Percentiles rank a stretch among this genome's conserved stretches.
phyloP scores from a whole-genome alignment of 306 rosid genomes.

The Senna siamea region DNA sequence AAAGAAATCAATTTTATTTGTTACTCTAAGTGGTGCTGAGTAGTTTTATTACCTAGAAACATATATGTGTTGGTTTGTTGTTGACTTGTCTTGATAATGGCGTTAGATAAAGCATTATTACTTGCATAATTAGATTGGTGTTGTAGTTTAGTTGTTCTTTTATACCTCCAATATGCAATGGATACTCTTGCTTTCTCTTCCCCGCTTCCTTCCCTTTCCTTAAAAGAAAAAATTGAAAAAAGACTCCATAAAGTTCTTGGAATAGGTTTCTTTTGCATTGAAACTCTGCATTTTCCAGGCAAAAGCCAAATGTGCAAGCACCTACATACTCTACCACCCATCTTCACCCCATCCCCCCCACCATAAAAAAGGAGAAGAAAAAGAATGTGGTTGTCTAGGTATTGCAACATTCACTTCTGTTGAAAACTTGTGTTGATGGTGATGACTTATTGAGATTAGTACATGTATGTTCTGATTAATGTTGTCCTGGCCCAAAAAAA shows the following conservation, averaged over 20 bases:
- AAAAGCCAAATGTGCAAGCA: too few species aligned
- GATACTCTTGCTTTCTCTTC: conserved; percentile 1
- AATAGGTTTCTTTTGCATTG: too few species aligned
- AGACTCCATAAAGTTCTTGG: too few species aligned
- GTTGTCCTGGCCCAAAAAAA: too few species aligned
- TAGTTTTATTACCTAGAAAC: conserved; percentile 2
- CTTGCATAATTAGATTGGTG: conserved; percentile 11
- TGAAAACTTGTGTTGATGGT: neutral
- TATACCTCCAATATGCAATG: conserved; percentile 8
- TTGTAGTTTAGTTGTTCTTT: neutral
- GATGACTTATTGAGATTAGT: too few species aligned
- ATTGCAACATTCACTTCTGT: neutral
- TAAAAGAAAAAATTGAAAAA: too few species aligned
- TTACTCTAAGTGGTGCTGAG: conserved; percentile 6
- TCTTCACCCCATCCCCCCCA: too few species aligned
- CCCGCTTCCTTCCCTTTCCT: too few species aligned
- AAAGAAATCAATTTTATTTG: conserved; percentile 23
- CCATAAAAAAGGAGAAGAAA: too few species aligned
- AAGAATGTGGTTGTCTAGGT: neutral
- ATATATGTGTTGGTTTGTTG: neutral
- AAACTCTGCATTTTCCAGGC: too few species aligned
- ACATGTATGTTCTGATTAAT: too few species aligned
- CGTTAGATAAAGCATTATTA: neutral
- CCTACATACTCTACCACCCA: too few species aligned
- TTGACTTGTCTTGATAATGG: neutral